Base-by-base conservation (phyloP, 371 early-diverging fungal species). In the Choanephora cucurbitarum region DNA sequence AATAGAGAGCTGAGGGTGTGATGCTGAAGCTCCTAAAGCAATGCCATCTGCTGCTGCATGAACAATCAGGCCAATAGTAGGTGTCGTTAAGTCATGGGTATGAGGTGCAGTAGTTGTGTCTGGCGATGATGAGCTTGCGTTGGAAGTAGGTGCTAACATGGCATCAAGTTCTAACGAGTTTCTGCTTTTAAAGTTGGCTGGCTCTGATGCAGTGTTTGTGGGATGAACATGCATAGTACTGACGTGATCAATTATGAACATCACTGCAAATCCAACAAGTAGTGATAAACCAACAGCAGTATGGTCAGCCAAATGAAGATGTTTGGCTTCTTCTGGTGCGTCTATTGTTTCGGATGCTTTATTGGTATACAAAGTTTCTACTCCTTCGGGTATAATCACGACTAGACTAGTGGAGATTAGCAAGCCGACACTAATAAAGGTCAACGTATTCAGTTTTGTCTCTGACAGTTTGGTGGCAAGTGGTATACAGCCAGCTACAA, bases 21-120 rank as follows among this genome's bases (percentile, higher is more conserved):
- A 69, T 0, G 80, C 79, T 0, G 88, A 80, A 0, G 96, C 96
- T 13, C 98, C 98, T 42, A 97, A 62, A 0, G 97, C 96, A 57
- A 97, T 89, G 0, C 98, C 98, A 65, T 97, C 98, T 0, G 96
- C 95, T 11, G 94, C 94, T 2, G 93, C 89, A 70, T 97, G 97
- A 18, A 95, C 91, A 17, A 97, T 79, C 22, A 97, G 71, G 43
- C 98, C 98, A 24, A 96, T 78, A 0, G 93, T 88, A 19, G 88
- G 64, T 58, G 79, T 64, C 50, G 69, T 48, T 19, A 42, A 3
- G 9, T 14, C 18, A 10, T 49, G 28, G 19, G n/a, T 32, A 15
- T 42, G 24, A 42, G 11, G 52, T 5, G 3, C 7, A 28, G 28
- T 7, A 28, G 14, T 28, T 14, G 40, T 24, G 23, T 28, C 43